Evolutionary conservation across 2,329 filamentous ascomycete species (phyloP).

Genomic region (Alternaria atra): DNA sequence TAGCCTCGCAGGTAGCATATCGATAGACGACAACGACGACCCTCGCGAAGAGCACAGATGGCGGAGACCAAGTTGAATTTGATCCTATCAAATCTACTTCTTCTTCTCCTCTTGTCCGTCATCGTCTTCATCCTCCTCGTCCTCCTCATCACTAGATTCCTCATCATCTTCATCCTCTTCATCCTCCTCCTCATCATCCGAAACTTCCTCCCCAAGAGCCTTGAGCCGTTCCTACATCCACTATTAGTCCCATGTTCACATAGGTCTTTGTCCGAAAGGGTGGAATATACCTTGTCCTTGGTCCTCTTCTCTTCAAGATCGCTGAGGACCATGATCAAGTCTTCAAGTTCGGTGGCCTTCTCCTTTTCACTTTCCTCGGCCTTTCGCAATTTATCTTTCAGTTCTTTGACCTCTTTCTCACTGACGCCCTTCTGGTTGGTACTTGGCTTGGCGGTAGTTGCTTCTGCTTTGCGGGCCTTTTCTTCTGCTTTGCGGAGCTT

Average conservation of each 20-base stretch:
- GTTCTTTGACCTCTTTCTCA: slow-evolving; percentile 51
- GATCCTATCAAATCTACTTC: not conserved
- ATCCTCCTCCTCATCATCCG: slow-evolving; percentile 52
- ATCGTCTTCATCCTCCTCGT: not conserved
- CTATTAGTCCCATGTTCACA: not conserved
- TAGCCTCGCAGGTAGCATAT: not conserved
- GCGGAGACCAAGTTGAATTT: too few relatives aligned
- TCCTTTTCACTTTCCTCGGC: slow-evolving; percentile 49
- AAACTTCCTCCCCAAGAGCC: slow-evolving; percentile 55
- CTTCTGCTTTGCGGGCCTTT: not conserved
- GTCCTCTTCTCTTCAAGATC: slow-evolving; percentile 58
- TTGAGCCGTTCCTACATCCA: slow-evolving; percentile 56
- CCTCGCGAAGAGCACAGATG: not conserved
- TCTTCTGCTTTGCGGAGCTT: slow-evolving; percentile 50
- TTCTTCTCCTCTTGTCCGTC: not conserved
- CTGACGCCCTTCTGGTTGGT: not conserved
- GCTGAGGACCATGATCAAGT: slow-evolving; percentile 58
- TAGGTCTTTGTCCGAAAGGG: accelerated
- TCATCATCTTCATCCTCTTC: slow-evolving; percentile 38
- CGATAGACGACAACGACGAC: not conserved
- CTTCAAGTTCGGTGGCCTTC: slow-evolving; percentile 59
- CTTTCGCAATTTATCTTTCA: slow-evolving; percentile 56
- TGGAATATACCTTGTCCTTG: slow-evolving; percentile 48
- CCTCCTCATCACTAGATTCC: slow-evolving; percentile 1
- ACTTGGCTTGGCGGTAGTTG: not conserved